phyloP scores from a whole-genome alignment of 2,329 filamentous ascomycete genomes.

The Blastomyces gilchristii region DNA sequence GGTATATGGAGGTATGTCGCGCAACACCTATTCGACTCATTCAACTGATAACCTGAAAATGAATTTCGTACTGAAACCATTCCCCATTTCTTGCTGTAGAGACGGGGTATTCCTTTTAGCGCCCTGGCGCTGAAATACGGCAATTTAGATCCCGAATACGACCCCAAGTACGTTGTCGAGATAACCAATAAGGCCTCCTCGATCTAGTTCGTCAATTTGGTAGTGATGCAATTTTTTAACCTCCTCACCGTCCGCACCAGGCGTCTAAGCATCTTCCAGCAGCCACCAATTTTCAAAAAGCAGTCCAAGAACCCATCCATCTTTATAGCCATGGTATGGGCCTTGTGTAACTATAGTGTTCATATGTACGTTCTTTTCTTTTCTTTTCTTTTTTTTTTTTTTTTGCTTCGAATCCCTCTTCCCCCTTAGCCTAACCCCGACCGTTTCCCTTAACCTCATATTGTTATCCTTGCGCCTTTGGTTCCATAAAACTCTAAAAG shows the following conservation, averaged over 20 bases:
- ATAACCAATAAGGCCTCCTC: constrained; percentile 56
- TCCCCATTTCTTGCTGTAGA: constrained; percentile 14
- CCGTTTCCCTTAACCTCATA: background rate
- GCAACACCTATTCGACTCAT: constrained; percentile 13
- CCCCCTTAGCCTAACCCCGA: too few species aligned
- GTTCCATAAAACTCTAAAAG: constrained; percentile 14
- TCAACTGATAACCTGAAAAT: constrained; percentile 27
- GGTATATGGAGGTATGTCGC: constrained; percentile 42
- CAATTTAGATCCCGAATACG: constrained; percentile 39
- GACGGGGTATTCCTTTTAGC: constrained; percentile 54
- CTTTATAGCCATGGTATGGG: constrained; percentile 60
- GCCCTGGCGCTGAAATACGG: constrained; percentile 61
- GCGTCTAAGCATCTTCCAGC: constrained; percentile 58
- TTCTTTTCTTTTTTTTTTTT: background rate
- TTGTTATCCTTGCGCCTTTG: background rate
- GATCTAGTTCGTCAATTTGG: constrained; percentile 70
- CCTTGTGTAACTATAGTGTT: constrained; percentile 55
- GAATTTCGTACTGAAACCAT: constrained; percentile 19
- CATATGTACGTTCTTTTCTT: constrained; percentile 42
- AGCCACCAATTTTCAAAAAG: constrained; percentile 57
- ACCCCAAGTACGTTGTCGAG: constrained; percentile 44
- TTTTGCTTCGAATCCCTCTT: background rate
- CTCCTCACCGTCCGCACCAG: constrained; percentile 59
- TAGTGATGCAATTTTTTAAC: constrained; percentile 66
- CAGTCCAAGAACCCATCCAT: constrained; percentile 57